Evolutionary conservation across 1,284 basidiomycete genomes (phyloP).

Genomic region (Leccinum holopus): DNA sequence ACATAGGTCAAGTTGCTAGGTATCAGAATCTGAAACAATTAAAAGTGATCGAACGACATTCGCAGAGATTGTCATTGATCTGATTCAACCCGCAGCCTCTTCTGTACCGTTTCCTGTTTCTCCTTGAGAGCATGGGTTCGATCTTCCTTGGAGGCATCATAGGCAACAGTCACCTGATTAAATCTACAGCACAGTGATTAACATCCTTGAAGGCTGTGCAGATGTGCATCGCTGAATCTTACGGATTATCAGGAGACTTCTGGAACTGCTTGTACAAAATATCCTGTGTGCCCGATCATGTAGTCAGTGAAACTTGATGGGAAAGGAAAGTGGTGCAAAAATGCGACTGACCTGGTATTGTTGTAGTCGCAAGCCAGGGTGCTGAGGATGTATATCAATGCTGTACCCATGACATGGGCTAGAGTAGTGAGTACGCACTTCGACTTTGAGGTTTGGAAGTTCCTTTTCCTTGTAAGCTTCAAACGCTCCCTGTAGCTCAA

Average conservation of each 20-base stretch:
- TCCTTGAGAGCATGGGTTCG: constrained; percentile 69
- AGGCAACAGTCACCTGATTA: constrained; percentile 77
- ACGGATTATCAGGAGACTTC: constrained; percentile 89
- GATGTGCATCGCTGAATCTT: constrained; percentile 31
- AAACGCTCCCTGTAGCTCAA: constrained; percentile 65
- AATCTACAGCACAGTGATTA: constrained; percentile 48
- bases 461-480: constrained; percentile 92
- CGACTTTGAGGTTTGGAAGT: constrained; percentile 73
- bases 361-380: constrained; percentile 79
- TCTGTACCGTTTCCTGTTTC: constrained; percentile 51
- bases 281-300: constrained; percentile 45
- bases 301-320: constrained; percentile 7
- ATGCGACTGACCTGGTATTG: constrained; percentile 68
- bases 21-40: constrained; percentile 7
- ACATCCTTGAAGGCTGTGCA: constrained; percentile 7
- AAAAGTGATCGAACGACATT: constrained; percentile 3
- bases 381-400: constrained; percentile 40
- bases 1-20: not conserved
- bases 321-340: constrained; percentile 11
- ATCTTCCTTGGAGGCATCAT: constrained; percentile 83
- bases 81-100: constrained; percentile 45
- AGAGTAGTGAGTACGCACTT: constrained; percentile 46
- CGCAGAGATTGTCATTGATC: constrained; percentile 2
- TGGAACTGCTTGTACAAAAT: constrained; percentile 81
- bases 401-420: not conserved